These are phyloP conservation scores for Phytophthora cryptogea DNA, from an alignment of 352 stramenopile species.

Conservation along the genomic window DNA sequence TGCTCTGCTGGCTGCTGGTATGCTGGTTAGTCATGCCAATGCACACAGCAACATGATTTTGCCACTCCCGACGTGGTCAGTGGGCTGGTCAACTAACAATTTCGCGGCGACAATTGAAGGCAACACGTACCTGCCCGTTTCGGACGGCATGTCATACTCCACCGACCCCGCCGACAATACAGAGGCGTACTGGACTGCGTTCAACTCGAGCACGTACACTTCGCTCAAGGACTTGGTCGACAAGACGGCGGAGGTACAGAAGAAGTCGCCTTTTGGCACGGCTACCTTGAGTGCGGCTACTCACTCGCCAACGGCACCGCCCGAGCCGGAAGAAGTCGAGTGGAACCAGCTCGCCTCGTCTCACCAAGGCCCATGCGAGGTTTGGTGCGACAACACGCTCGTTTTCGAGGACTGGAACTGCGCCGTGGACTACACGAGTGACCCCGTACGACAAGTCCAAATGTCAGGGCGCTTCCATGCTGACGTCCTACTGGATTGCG, in stretches of 20 bases:
- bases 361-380: constrained; percentile 51
- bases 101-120: constrained; percentile 29
- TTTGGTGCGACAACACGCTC: constrained; percentile 55
- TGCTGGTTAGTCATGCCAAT: constrained; percentile 20
- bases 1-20: neutral
- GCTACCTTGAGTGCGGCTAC: constrained; percentile 29
- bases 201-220: constrained; percentile 31
- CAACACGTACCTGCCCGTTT: constrained; percentile 15
- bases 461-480: constrained; percentile 42
- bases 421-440: constrained; percentile 36
- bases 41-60: constrained; percentile 43
- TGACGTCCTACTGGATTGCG: constrained; percentile 46
- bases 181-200: constrained; percentile 29
- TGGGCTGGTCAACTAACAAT: constrained; percentile 33
- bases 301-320: constrained; percentile 36
- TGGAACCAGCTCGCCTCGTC: constrained; percentile 45
- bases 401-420: constrained; percentile 61
- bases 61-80: constrained; percentile 34
- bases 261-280: constrained; percentile 30
- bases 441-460: constrained; percentile 49
- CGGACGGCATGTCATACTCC: constrained; percentile 32
- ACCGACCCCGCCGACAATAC: constrained; percentile 27
- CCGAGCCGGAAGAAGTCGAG: constrained; percentile 38
- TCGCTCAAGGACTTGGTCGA: constrained; percentile 43
- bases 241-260: constrained; percentile 29